Percentiles rank a stretch among this genome's conserved stretches.
phyloP scores from a whole-genome alignment of 345 rosid species.

The Populus simonii region DNA sequence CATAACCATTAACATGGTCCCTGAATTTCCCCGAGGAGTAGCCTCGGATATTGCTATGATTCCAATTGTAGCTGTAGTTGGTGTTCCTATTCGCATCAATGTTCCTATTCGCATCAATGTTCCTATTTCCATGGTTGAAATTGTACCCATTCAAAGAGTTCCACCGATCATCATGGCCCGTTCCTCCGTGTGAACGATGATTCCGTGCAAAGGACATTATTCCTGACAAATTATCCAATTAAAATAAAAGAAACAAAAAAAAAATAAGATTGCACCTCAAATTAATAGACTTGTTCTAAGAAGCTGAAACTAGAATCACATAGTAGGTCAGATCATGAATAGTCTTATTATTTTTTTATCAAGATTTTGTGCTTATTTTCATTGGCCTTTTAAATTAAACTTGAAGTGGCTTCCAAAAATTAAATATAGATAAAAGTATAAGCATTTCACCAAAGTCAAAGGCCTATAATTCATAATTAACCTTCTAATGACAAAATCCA shows the following conservation, averaged over 20 bases:
- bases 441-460: neutral
- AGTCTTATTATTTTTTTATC: neutral
- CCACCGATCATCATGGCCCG: constrained; percentile 33
- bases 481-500: too few relatives aligned
- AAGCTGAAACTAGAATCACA: neutral
- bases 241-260: neutral
- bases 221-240: constrained; percentile 15
- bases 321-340: neutral
- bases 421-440: neutral
- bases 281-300: neutral
- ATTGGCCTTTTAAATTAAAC: too few relatives aligned
- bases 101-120: constrained; percentile 26
- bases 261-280: neutral
- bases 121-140: constrained; percentile 23
- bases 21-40: constrained; percentile 29
- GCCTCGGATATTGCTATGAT: constrained; percentile 21
- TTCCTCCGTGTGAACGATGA: constrained; percentile 43
- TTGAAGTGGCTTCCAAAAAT: neutral
- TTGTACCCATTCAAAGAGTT: constrained; percentile 27
- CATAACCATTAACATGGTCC: constrained; percentile 27
- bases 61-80: constrained; percentile 18
- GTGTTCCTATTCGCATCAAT: constrained; percentile 26
- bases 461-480: neutral
- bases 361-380: neutral
- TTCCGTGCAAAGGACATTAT: constrained; percentile 51